Evolutionary conservation across 495 filamentous ascomycete species (phyloP), one percentile per base, ranked within the genome.

Genomic region (Penicillium egyptiacum): DNA sequence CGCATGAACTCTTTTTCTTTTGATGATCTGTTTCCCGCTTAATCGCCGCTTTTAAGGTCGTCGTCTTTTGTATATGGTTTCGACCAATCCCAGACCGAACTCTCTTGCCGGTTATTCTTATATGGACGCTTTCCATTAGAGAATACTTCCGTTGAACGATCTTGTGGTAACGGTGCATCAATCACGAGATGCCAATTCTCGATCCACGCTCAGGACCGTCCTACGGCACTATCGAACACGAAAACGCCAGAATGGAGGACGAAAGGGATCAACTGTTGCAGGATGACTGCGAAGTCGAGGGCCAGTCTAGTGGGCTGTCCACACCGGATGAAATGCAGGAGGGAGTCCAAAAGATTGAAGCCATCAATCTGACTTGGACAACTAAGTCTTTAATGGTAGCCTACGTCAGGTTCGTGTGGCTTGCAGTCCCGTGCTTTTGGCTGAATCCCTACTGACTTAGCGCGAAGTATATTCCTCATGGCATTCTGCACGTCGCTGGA

Each of bases 401-500:
- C 48, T 85, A 85, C 68, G 57, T 82, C 56, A 80, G 80, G 81
- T 82, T 60, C 42, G 73, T 73, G 50, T 48, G 54, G 50, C 55
- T 58, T 65, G 44, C 57, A 59, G 45, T 52, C 42, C 25, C 52
- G 19, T 53, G 50, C 28, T 14, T 39, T 40, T 33, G 44, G 44
- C 51, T 37, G 19, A 50, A 47, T 48, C 40, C 52, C 40, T 39
- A 26, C 67, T 73, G 49, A 75, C 64, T 55, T 58, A 46, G 50
- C 46, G 43, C 30, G 48, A 53, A 83, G 81, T 59, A 81, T 85
- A 57, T 81, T 79, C 57, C 72, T 84, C 39, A 77, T 83, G 69
- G 81, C 81, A 26, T 81, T 79, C 58, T 78, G 75, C 52, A 84
- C 81, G 17, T 83, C 79, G 40, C 65, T 85, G 17, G 82, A 83